Base-by-base conservation (phyloP, 202 grass and related monocot genomes). In the Miscanthus sacchariflorus region DNA sequence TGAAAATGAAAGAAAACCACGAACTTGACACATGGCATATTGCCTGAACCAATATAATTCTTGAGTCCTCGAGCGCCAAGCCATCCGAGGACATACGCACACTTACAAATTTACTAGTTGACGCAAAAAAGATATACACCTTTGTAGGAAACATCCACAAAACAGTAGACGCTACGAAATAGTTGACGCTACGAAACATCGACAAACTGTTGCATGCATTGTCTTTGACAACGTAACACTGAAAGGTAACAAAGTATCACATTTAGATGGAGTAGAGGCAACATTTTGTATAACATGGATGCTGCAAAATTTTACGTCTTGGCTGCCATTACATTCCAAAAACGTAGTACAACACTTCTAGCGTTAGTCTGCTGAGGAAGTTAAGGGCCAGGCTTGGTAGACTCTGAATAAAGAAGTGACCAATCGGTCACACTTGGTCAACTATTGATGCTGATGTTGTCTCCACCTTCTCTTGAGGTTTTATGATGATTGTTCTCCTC, bases 381-480 rank as follows among this genome's bases (percentile, higher is more conserved):
- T 56, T 56, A 56, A 56, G 50, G 15, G 50, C 50, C 50, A 2
- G 6, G 72, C 7, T 33, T 50, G 48, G 4, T 48, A 76, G 24
- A 19, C 3, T 11, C 23, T 21, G 24, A 77, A 36, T 1, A 3
- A 74, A 17, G 12, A 33, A n/a, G 8, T 7, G 3, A 25, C 14
- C 5, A 18, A 15, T 78, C 19, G 35, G 2, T 79, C 76, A 79
- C 35, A 63, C 35, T 15, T 63, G 76, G 39, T 79, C 76, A 79
- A 42, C 33, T 39, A 63, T 9, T 14, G 33, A 23, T 63, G 35
- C 33, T 39, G 76, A 2, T 63, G 54, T 9, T 14, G 74, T 25
- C 10, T n/a, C 86, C n/a, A 17, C 86, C 50, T 82, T 24, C 19
- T 49, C 33, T 49, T 80, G 59, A 66, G 58, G 21, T 66, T 40